phyloP scores from a whole-genome alignment of 2,329 filamentous ascomycete genomes.

The Pseudogymnoascus sp. region DNA sequence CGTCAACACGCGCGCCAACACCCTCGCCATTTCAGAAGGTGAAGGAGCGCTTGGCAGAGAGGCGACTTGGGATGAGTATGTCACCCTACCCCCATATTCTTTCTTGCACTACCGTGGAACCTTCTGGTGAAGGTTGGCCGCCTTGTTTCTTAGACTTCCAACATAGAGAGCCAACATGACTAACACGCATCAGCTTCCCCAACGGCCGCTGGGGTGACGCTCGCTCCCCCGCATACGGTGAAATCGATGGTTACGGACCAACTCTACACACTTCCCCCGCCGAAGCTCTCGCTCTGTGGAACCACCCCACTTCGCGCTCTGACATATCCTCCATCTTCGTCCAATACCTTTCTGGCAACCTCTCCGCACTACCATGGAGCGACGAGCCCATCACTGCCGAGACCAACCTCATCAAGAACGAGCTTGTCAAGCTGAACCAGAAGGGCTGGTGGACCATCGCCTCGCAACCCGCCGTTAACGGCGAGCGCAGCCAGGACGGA shows the following conservation, averaged over 20 bases:
- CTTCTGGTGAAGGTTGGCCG: not conserved
- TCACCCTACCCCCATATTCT: not conserved
- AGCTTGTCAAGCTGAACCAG: conserved; percentile 67
- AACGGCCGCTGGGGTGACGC: conserved; percentile 95
- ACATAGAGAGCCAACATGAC: not conserved
- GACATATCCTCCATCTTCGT: conserved; percentile 79
- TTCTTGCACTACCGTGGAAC: not conserved
- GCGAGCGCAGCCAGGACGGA: conserved; percentile 64
- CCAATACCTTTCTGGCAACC: conserved; percentile 69
- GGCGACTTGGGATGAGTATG: conserved; percentile 85
- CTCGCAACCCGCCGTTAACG: conserved; percentile 89
- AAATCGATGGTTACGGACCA: conserved; percentile 98
- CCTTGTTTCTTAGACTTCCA: not conserved
- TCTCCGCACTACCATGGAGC: conserved; percentile 84
- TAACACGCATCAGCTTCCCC: conserved; percentile 50
- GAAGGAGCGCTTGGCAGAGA: conserved; percentile 83
- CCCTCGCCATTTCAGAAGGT: conserved; percentile 87
- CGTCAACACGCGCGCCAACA: conserved; percentile 73
- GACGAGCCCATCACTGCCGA: conserved; percentile 82
- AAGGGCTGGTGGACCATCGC: conserved; percentile 95
- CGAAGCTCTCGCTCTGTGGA: conserved; percentile 80
- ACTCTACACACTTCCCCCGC: conserved; percentile 83
- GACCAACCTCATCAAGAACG: conserved; percentile 68
- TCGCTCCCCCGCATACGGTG: conserved; percentile 84
- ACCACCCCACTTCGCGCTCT: conserved; percentile 56